Evolutionary conservation across 23 red algal species (phyloP), one percentile per base, ranked within the genome.

Genomic region (Agarophyton chilense): DNA sequence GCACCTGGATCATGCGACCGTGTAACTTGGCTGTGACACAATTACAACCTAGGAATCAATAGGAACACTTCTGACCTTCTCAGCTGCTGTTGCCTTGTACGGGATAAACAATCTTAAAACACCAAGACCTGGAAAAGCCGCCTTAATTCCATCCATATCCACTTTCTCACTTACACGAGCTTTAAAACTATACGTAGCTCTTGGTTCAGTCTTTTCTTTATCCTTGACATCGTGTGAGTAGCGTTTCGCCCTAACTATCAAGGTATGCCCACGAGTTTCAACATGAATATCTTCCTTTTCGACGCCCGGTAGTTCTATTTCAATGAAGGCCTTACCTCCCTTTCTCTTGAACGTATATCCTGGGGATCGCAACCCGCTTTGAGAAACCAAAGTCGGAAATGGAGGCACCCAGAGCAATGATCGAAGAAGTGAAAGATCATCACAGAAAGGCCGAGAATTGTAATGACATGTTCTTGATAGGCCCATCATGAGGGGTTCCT

Each of bases 271-370:
- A 19, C 49, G 60, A 10, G 65, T 67, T 29, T 63, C 44, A 34
- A 86, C 82, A 29, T 53, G 40, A 18, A 86, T 70, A 38, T 86
- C 82, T 5, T 32, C 64, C 49, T 53, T 53, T 38, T 44, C 82
- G 40, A 86, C 82, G 16, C 82, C 82, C 2, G 82, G 82, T 22
- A 86, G 64, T 31, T 86, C 82, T 43, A 86, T 67, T 42, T 86
- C 82, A 63, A 86, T 49, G 49, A 86, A 86, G 8, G 64, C 82
- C 10, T 53, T 67, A 1, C 49, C 60, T 29, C 73, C 65, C 60
- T 63, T 47, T 22, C 82, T 53, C 25, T 71, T 63, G 25, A 68
- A 72, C 42, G 82, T 39, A 36, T 86, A 86, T 22, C 58, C 47
- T 25, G 82, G 82, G 25, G 10, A 74, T 5, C 45, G 43, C 5